Base-by-base conservation (phyloP, 805 yeast genomes). In the Saturnispora diversa region DNA sequence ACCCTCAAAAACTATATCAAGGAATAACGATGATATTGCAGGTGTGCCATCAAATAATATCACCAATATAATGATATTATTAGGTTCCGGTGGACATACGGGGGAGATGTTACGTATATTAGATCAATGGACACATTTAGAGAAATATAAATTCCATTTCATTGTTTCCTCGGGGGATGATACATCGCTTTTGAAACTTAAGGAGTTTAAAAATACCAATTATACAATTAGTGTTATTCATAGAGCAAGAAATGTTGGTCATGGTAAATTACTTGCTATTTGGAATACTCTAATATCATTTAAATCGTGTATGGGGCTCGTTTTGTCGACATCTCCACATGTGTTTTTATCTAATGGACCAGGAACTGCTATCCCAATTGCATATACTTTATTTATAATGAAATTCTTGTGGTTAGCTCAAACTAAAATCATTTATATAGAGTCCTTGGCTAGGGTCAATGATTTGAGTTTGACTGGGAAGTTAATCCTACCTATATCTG, bases 61-160 rank as follows among this genome's bases (percentile, higher is more conserved):
- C 10, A 15, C 19, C 31, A n/a, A 28, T 16, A 20, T 31, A 22
- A 25, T 17, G 38, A 64, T 83, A 1, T 68, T 86, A n/a, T 62
- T 90, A 9, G 97, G 97, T 0, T 86, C 96, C 0, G 98, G 98
- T 2, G 97, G 97, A 2, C 97, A 87, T 53, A 87, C 97, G 0
- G 97, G 96, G 1, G 97, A 90, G 58, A 85, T 90, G 94, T 58
- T 88, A n/a, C 65, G 88, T 20, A 65, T 90, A 13, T 56, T 85
- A 8, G 45, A 54, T 5, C 65, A 66, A 28, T 61, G 72, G 34
- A 53, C 64, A 17, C 41, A 42, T 4, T 26, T 51, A 1, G 44
- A 40, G 8, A 20, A 60, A n/a, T 23, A 64, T 21, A 39, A 46
- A 24, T 39, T 59, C 17, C 46, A 49, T 6, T 62, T 59, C 37